phyloP scores from a whole-genome alignment of 139 green algal genomes.

The Diplosphaera chodatii region DNA sequence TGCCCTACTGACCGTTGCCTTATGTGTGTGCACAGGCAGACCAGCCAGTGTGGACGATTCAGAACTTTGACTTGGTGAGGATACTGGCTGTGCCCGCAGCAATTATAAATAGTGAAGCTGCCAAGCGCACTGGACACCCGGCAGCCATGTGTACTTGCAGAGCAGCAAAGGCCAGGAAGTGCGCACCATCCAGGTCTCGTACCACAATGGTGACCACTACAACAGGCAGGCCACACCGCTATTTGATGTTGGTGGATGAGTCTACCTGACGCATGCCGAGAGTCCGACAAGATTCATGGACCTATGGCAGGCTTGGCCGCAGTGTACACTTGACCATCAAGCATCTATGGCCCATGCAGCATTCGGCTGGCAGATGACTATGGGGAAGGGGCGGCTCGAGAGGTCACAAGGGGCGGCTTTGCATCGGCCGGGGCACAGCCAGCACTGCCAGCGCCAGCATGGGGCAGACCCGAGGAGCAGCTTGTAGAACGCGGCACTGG shows the following conservation, averaged over 20 bases:
- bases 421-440: not conserved
- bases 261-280: no score
- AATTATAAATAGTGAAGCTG: no score
- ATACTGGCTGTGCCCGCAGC: no score
- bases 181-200: slow-evolving; percentile 44
- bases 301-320: no score
- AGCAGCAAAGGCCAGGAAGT: slow-evolving; percentile 13
- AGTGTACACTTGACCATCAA: no score
- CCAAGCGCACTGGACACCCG: no score
- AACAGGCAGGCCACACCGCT: slow-evolving; percentile 23
- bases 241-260: no score
- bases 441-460: not conserved
- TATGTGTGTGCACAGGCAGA: slow-evolving; percentile 3
- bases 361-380: slow-evolving; percentile 38
- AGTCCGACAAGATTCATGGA: no score
- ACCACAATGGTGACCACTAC: slow-evolving; percentile 66
- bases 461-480: slow-evolving; percentile 15
- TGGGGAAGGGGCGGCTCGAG: slow-evolving; percentile 16
- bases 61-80: slow-evolving; percentile 54
- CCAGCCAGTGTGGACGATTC: slow-evolving; percentile 47
- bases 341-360: not conserved
- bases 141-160: no score
- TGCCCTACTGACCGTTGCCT: no score
- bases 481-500: slow-evolving; percentile 24
- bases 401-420: not conserved